Evolutionary conservation across 2,329 filamentous ascomycete species (phyloP).

Genomic region (Penicillium sp.): DNA sequence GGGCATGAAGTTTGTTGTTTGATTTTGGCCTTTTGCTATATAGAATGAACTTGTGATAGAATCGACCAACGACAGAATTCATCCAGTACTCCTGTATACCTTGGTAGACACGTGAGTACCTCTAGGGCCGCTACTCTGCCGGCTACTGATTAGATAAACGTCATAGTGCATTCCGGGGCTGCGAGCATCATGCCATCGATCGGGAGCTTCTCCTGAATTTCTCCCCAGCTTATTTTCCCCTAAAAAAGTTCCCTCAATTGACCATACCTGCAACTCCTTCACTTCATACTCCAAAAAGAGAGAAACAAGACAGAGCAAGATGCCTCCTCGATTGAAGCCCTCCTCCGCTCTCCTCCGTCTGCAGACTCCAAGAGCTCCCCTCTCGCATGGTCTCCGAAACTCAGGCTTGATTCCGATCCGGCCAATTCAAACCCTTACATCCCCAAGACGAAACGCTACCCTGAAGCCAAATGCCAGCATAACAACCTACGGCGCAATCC

Average conservation of each 20-base stretch:
- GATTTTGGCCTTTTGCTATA: neutral
- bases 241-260: neutral
- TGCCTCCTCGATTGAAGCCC: constrained; percentile 2
- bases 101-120: constrained; percentile 1
- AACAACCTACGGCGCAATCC: neutral
- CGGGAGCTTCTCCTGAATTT: neutral
- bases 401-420: neutral
- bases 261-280: neutral
- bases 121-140: neutral
- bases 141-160: constrained; percentile 4
- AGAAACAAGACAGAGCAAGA: neutral
- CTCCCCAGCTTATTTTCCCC: neutral
- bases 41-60: neutral
- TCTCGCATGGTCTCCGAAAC: neutral
- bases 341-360: neutral
- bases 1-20: constrained; percentile 61
- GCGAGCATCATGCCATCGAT: constrained; percentile 9
- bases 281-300: neutral
- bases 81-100: neutral
- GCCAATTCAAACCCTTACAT: neutral
- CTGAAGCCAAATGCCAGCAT: neutral
- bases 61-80: neutral
- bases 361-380: too few species aligned
- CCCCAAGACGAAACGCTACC: neutral
- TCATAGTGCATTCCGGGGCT: constrained; percentile 8